Base-by-base conservation (phyloP, 1,284 basidiomycete genomes). In the Trichosporon inkin region DNA sequence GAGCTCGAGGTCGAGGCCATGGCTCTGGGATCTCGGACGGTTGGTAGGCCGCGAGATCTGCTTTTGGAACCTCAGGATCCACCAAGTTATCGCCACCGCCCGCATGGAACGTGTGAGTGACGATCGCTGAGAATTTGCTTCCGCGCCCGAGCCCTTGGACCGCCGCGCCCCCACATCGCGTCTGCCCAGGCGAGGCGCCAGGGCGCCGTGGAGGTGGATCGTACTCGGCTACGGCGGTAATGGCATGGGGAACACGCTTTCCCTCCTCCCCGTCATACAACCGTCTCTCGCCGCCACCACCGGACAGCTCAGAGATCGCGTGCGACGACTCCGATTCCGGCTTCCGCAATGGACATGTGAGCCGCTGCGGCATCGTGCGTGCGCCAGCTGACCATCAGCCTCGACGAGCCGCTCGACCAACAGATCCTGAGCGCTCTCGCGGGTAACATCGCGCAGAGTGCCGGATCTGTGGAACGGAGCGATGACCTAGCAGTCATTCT, bases 381-480 rank as follows among this genome's bases (percentile, higher is more conserved):
- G n/a, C n/a, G 22, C 44, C n/a, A n/a, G 28, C 24, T 24, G 16
- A 24, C 53, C 58, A 22, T 7, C 60, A 78, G 77, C 59, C 74
- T 79, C 38, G 77, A 79, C 58, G 71, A 73, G 51, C 70, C 71
- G 1, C 71, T 78, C 34, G 74, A 78, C 51, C 66, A 75, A 32
- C 70, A 74, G 56, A 78, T 79, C 55, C 67, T 76, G 37, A 69
- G 67, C 16, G 67, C 74, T 32, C 71, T 79, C 51, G 63, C 63
- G 22, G 24, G 44, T 39, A 64, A 64, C 58, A 40, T 64, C 49
- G 63, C 60, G 20, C 24, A 59, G 39, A 32, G 54, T 41, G 32
- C 11, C 14, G 14, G 49, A 56, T n/a, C n/a, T 13, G 51, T 10
- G 24, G 44, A 32, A 49, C 44, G 20, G 34, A 37, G 34, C 19